These are phyloP conservation scores for Paramarasmius palmivorus DNA, from an alignment of 1,284 basidiomycete genomes.

Conservation along the genomic window DNA sequence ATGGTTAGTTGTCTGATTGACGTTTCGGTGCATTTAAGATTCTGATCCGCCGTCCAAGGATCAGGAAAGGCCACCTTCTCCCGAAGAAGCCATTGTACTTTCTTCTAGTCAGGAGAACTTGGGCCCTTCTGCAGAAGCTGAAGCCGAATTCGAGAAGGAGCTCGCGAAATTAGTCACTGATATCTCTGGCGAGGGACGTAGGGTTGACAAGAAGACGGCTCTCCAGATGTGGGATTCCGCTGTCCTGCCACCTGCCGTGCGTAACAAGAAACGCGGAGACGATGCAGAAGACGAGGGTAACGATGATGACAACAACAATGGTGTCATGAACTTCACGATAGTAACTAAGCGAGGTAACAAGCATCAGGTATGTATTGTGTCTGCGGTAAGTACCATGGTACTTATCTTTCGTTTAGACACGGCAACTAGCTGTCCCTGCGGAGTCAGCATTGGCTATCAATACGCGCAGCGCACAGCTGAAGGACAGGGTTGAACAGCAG, in stretches of 20 bases:
- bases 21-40: slow-evolving; percentile 6
- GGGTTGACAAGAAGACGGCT: slow-evolving; percentile 82
- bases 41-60: slow-evolving; percentile 37
- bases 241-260: slow-evolving; percentile 64
- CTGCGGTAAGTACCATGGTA: not conserved
- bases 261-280: slow-evolving; percentile 62
- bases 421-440: slow-evolving; percentile 84
- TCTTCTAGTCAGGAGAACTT: slow-evolving; percentile 64
- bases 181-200: slow-evolving; percentile 78
- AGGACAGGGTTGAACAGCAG: slow-evolving; percentile 93
- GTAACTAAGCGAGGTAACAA: slow-evolving; percentile 94
- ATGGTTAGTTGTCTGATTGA: slow-evolving; percentile 21
- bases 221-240: slow-evolving; percentile 84
- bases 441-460: slow-evolving; percentile 87
- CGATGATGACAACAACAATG: slow-evolving; percentile 34
- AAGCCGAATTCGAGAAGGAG: slow-evolving; percentile 93
- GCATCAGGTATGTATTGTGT: slow-evolving; percentile 66
- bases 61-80: slow-evolving; percentile 70
- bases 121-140: slow-evolving; percentile 84
- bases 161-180: slow-evolving; percentile 94
- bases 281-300: slow-evolving; percentile 48
- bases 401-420: slow-evolving; percentile 50
- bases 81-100: slow-evolving; percentile 73
- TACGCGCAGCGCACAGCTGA: slow-evolving; percentile 85
- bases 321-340: slow-evolving; percentile 90